Evolutionary conservation across 176 grass and related monocot species (phyloP), one percentile per base, ranked within the genome.

Genomic region (Stipa capillata): DNA sequence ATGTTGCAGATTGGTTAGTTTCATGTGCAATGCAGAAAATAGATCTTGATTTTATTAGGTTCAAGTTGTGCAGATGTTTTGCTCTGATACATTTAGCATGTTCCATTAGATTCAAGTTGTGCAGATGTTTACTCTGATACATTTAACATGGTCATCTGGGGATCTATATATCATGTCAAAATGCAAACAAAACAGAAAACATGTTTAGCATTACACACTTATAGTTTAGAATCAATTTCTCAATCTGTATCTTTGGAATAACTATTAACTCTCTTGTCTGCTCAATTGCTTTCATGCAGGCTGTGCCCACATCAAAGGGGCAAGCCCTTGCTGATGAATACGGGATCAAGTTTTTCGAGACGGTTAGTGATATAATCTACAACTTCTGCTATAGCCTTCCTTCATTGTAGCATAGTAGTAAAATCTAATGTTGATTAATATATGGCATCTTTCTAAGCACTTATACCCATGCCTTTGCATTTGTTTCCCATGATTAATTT

Each of bases 291-390:
- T 87, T 37, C 10, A 2, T 63, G 57, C 24, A 94, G 88, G 92
- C 82, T 39, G 89, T 91, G 31, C 92, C 88, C 24, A 94, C 92
- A 61, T 94, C 85, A 11, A 94, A 81, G 83, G 92, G 92, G 15
- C 88, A 94, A 83, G 92, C 92, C 47, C 83, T 94, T 47, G 92
- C 92, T 42, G 88, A 94, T 55, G 92, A 94, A 78, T 94, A 94
- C n/a, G 88, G 92, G 48, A 94, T 94, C 23, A 88, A 84, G 80
- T 94, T 94, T 60, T 94, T 94, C 76, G 88, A 94, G 89, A 86
- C 92, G 77, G 88, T 94, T 60, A 80, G 84, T 90, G 32, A 15
- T 65, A 79, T n/a, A 71, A 5, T 67, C 16, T n/a, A 43, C 20
- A 60, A n/a, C 16, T 80, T 69, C 1, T 33, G 27, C 27, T 77